Conservation (phyloP, 2,329 filamentous ascomycete genomes). For the Calonectria pauciramosa region DNA sequence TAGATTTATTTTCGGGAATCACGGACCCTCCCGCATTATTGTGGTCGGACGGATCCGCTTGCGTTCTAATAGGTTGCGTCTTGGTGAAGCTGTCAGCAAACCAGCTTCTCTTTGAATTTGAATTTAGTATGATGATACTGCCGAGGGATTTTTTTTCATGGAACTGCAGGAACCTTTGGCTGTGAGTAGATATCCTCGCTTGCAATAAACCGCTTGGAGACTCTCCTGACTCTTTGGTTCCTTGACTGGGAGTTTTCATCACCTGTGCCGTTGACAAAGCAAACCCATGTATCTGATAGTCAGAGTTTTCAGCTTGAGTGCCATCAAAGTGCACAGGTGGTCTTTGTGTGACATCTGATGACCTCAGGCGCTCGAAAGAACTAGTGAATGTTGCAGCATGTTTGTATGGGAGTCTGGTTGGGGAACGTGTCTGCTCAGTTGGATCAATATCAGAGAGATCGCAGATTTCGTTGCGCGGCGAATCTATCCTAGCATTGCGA, state of each 20-base stretch:
- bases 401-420: conserved; percentile 33
- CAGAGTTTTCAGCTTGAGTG: conserved; percentile 20
- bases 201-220: background rate
- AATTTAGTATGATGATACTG: background rate
- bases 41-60: conserved; percentile 23
- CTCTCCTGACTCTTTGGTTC: conserved; percentile 1
- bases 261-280: background rate
- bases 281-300: background rate
- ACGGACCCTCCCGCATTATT: conserved; percentile 38
- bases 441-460: conserved; percentile 25
- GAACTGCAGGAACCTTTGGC: background rate
- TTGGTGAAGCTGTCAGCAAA: background rate
- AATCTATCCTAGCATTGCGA: background rate
- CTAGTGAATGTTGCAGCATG: conserved; percentile 46
- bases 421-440: background rate
- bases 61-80: conserved; percentile 16
- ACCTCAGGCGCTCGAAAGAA: conserved; percentile 39
- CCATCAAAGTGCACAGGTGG: conserved; percentile 39
- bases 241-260: conserved; percentile 28
- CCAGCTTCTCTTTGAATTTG: background rate
- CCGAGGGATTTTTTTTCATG: conserved; percentile 16
- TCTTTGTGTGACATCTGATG: conserved; percentile 44
- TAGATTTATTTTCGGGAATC: conserved; percentile 43
- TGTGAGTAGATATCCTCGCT: background rate
- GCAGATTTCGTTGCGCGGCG: conserved; percentile 19